phyloP scores from a whole-genome alignment of 2,329 filamentous ascomycete species.

The Didymosphaeria variabile region DNA sequence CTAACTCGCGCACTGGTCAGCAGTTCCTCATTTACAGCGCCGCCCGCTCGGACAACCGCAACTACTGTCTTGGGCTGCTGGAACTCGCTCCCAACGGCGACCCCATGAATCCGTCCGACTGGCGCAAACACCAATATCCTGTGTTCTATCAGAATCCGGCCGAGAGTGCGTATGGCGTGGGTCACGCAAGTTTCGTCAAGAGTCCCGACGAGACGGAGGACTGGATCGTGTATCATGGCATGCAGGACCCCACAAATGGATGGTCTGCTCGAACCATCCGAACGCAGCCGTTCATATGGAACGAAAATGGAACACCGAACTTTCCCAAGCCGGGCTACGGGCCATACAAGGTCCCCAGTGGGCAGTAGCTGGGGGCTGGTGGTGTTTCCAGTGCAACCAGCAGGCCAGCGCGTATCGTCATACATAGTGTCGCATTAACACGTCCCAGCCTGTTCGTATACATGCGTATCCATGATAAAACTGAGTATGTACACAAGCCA shows the following conservation, averaged over 20 bases:
- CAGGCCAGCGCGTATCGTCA: not conserved
- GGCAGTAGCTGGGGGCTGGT: constrained; percentile 27
- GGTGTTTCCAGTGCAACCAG: no score
- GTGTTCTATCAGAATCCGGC: constrained; percentile 61
- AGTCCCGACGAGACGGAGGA: constrained; percentile 58
- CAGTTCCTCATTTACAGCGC: constrained; percentile 61
- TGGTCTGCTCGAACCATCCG: constrained; percentile 60
- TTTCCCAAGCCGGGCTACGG: constrained; percentile 61
- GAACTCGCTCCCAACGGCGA: constrained; percentile 56
- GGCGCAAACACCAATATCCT: constrained; percentile 57
- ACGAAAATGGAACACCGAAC: constrained; percentile 56
- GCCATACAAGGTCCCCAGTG: constrained; percentile 51
- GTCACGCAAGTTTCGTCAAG: constrained; percentile 61
- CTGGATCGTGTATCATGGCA: constrained; percentile 65
- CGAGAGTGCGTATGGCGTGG: constrained; percentile 58
- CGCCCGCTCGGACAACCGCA: constrained; percentile 61
- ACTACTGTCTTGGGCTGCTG: constrained; percentile 63
- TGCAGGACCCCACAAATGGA: constrained; percentile 57
- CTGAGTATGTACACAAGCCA: no score
- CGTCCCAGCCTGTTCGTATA: no score
- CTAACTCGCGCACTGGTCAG: constrained; percentile 57
- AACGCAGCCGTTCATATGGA: constrained; percentile 60
- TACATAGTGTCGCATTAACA: not conserved
- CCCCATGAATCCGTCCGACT: constrained; percentile 59
- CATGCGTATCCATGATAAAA: no score